These are phyloP conservation scores for Intubia oerlemansii DNA, from an alignment of 2,329 filamentous ascomycete species.

Conservation along the genomic window DNA sequence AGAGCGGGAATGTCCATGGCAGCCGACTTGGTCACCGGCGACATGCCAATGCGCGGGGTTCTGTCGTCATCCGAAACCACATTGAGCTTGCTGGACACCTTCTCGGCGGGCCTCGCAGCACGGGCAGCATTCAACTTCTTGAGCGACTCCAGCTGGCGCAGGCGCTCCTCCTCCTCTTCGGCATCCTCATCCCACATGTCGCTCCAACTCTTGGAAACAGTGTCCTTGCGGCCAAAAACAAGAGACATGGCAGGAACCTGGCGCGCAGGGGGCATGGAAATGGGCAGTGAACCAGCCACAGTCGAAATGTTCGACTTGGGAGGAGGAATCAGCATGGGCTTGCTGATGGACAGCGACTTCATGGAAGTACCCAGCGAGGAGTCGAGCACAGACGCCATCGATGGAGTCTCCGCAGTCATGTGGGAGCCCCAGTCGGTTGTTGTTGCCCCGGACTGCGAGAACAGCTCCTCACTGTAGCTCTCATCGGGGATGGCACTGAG, in stretches of 20 bases:
- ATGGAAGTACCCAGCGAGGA: constrained; percentile 67
- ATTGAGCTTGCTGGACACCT: constrained; percentile 10
- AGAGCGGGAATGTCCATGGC: constrained; percentile 18
- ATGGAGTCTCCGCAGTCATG: constrained; percentile 56
- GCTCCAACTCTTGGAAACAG: constrained; percentile 96
- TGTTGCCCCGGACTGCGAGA: constrained; percentile 52
- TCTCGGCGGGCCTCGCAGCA: background rate
- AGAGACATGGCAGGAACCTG: constrained; percentile 50
- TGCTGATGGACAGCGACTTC: constrained; percentile 43
- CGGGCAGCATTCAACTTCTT: constrained; percentile 50
- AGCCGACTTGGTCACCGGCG: constrained; percentile 18
- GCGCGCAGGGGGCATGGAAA: constrained; percentile 58
- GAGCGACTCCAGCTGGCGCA: constrained; percentile 34
- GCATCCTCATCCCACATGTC: constrained; percentile 91
- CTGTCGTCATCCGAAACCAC: constrained; percentile 17
- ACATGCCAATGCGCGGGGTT: constrained; percentile 20
- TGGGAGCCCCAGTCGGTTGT: constrained; percentile 56
- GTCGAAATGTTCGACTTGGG: constrained; percentile 29
- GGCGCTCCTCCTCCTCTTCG: constrained; percentile 45
- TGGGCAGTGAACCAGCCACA: constrained; percentile 51
- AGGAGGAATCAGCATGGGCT: constrained; percentile 15
- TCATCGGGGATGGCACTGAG: constrained; percentile 69
- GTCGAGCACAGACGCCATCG: constrained; percentile 64
- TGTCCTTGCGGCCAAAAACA: constrained; percentile 58
- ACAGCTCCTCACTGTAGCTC: constrained; percentile 68